Evolutionary conservation across 2,329 filamentous ascomycete species (phyloP).

Genomic region (Alternaria triticina): DNA sequence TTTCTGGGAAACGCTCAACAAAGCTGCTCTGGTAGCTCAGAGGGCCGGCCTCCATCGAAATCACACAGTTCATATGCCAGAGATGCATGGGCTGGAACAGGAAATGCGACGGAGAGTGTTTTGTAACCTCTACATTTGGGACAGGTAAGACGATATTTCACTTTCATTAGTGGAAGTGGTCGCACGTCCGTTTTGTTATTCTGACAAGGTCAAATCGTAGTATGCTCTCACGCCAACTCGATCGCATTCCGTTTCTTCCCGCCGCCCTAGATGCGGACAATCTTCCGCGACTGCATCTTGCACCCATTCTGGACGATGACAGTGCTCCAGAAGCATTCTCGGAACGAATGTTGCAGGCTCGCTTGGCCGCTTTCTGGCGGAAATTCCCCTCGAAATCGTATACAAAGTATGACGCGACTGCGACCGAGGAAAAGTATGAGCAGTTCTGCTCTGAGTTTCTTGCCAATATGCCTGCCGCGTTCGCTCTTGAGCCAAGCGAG

Average conservation of each 20-base stretch:
- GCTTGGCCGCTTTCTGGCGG: neutral
- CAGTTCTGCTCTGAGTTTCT: constrained; percentile 16
- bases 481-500: constrained; percentile 9
- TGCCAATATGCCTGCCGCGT: constrained; percentile 4
- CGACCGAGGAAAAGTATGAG: constrained; percentile 13
- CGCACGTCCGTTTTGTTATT: neutral
- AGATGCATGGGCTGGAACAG: constrained; percentile 13
- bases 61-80: neutral
- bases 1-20: constrained; percentile 12
- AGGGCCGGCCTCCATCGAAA: constrained; percentile 6
- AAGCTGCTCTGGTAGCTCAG: constrained; percentile 9
- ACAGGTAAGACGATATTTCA: constrained; percentile 3
- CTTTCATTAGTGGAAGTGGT: neutral
- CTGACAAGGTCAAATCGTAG: neutral
- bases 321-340: neutral
- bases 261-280: neutral
- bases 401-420: constrained; percentile 5
- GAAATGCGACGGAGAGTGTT: constrained; percentile 13
- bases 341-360: neutral
- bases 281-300: neutral
- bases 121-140: constrained; percentile 20
- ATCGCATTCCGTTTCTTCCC: neutral
- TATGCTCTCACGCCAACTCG: neutral
- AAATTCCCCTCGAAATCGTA: neutral
- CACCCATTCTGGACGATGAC: neutral